Percentiles rank a stretch among this genome's conserved stretches.
phyloP scores from a whole-genome alignment of 805 yeast species.

The Pichia rugopelliculosa region DNA sequence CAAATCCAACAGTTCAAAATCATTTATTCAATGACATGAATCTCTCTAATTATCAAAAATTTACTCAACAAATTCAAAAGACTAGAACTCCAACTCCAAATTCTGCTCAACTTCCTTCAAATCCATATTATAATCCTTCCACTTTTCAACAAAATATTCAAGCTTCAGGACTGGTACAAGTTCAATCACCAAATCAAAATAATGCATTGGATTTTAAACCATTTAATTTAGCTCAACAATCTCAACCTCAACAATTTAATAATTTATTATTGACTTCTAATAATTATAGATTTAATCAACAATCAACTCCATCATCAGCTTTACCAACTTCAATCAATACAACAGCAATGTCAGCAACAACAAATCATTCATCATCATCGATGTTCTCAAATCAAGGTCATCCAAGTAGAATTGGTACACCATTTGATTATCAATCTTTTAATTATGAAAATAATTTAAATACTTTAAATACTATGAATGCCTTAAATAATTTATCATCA shows the following conservation, averaged over 20 bases:
- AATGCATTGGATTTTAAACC: neutral
- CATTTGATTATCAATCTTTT: conserved; percentile 2
- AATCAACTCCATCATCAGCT: neutral
- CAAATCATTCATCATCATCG: neutral
- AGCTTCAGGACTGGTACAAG: no score
- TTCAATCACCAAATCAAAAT: neutral
- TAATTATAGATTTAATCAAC: neutral
- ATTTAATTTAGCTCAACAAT: neutral
- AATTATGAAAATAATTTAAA: neutral
- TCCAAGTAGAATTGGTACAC: conserved; percentile 6
- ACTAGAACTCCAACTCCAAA: conserved; percentile 5
- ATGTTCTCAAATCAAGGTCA: conserved; percentile 3
- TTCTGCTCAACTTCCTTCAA: neutral
- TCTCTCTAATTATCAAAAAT: conserved; percentile 8
- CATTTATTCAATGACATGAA: conserved; percentile 7
- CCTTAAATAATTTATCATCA: neutral
- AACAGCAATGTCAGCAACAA: neutral
- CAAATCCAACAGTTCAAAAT: conserved; percentile 2
- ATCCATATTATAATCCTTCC: conserved; percentile 1
- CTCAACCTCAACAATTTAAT: conserved; percentile 1
- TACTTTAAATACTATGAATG: neutral
- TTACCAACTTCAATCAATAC: neutral
- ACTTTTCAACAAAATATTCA: neutral
- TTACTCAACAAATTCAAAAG: conserved; percentile 12
- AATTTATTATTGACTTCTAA: neutral